Conservation (phyloP, 2,329 filamentous ascomycete species). For the Talaromyces sp. region DNA sequence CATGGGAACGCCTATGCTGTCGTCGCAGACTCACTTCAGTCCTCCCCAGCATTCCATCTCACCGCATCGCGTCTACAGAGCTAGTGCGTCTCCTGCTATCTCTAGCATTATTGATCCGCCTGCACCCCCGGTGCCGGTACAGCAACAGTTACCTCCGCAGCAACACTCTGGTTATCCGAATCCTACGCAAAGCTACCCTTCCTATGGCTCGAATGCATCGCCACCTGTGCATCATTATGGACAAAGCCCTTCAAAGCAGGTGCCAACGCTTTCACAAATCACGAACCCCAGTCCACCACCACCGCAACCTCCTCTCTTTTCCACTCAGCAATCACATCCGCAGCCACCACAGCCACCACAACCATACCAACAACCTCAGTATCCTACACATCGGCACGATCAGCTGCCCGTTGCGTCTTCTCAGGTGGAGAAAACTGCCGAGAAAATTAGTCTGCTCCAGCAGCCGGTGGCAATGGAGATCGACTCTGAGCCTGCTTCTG, state of each 20-base stretch:
- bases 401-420: background rate
- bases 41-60: slow-evolving; percentile 46
- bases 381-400: slow-evolving; percentile 9
- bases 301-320: slow-evolving; percentile 5
- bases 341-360: slow-evolving; percentile 12
- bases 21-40: slow-evolving; percentile 33
- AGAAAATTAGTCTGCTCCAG: slow-evolving; percentile 19
- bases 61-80: slow-evolving; percentile 56
- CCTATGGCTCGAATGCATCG: slow-evolving; percentile 11
- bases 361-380: slow-evolving; percentile 25
- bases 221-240: slow-evolving; percentile 14
- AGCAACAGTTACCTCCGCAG: slow-evolving; percentile 21
- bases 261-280: slow-evolving; percentile 16
- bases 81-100: slow-evolving; percentile 89
- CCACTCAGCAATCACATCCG: slow-evolving; percentile 19
- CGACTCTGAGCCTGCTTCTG: slow-evolving; percentile 25
- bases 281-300: slow-evolving; percentile 15
- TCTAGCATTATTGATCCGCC: slow-evolving; percentile 81
- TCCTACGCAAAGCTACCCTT: slow-evolving; percentile 18
- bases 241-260: slow-evolving; percentile 19
- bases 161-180: slow-evolving; percentile 19
- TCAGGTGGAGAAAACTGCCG: slow-evolving; percentile 15
- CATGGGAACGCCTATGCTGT: slow-evolving; percentile 57
- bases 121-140: slow-evolving; percentile 32
- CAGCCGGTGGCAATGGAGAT: slow-evolving; percentile 35